Base-by-base conservation (phyloP, 2,329 filamentous ascomycete species). In the Alternaria sp. region DNA sequence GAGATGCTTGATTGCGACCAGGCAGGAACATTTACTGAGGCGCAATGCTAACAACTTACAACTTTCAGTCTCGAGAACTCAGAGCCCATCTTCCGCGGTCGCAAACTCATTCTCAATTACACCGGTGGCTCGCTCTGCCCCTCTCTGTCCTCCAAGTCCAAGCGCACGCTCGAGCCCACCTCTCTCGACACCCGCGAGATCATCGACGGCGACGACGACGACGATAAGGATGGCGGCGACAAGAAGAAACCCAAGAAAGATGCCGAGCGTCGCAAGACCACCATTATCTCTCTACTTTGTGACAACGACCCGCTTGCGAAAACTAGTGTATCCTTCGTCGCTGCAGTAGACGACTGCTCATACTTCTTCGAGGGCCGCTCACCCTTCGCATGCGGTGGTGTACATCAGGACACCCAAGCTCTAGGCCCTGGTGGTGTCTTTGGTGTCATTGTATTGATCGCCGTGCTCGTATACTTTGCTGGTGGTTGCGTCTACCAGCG, bases 361-460 rank as follows among this genome's bases (percentile, higher is more conserved):
- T 99, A 98, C 81, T 92, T 97, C 80, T 99, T 99, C 82, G 94
- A 98, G 78, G 90, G 94, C 51, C 91, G 94, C 66, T 95, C 92
- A 25, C 85, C 87, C 46, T 91, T 93, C 68, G 94, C 94, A 11
- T 99, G 95, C 84, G 92, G 81, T 80, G 94, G 83, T 82, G 84
- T 88, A 27, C 85, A 87, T 57, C 81, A 82, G 10, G 84, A 83
- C 62, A 83, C 84, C 49, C 84, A 87, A 59, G 83, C 84, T 11
- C 90, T 84, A 80, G 92, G 74, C 81, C 95, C 79, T 73, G 91
- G 77, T 81, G 93, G 83, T 79, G 86, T 99, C 12, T 99, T 99
- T 76, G 91, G 92, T 62, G 90, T 98, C 66, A 98, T 99, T 77
- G 86, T 70, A n/a, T 73, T 87, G 41, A 89, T 90, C 54, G 92